These are phyloP conservation scores for Colletotrichum sp. DNA, from an alignment of 2,329 filamentous ascomycete species.

Conservation along the genomic window DNA sequence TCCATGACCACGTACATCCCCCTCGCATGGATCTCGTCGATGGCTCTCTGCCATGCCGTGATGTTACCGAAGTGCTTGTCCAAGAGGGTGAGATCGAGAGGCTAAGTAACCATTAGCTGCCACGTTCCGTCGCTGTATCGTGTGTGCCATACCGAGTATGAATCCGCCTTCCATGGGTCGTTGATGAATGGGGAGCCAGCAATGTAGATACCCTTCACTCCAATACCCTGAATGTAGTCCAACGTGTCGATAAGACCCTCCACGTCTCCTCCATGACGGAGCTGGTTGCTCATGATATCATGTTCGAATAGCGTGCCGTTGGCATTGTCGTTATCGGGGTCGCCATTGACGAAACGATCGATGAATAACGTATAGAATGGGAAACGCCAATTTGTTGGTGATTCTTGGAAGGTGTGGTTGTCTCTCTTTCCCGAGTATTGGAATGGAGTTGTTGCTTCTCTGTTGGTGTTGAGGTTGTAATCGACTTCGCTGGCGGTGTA, in stretches of 20 bases:
- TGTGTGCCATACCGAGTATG: slow-evolving; percentile 45
- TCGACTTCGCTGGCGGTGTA: slow-evolving; percentile 37
- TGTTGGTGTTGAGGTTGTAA: slow-evolving; percentile 67
- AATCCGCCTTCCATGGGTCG: slow-evolving; percentile 66
- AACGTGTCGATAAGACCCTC: slow-evolving; percentile 62
- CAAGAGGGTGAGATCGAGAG: slow-evolving; percentile 66
- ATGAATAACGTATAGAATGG: slow-evolving; percentile 70
- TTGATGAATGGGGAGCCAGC: slow-evolving; percentile 70
- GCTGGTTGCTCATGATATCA: slow-evolving; percentile 64
- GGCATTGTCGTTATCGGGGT: slow-evolving; percentile 67
- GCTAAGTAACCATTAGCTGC: slow-evolving; percentile 30
- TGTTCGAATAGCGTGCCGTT: slow-evolving; percentile 67
- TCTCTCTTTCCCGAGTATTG: slow-evolving; percentile 64
- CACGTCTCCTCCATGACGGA: slow-evolving; percentile 68
- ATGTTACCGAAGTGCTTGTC: slow-evolving; percentile 68
- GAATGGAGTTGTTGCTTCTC: slow-evolving; percentile 56
- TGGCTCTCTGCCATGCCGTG: slow-evolving; percentile 59
- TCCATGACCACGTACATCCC: slow-evolving; percentile 72
- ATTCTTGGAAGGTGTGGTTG: slow-evolving; percentile 56
- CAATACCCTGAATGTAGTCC: slow-evolving; percentile 70
- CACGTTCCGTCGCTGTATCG: not conserved
- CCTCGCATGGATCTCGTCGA: slow-evolving; percentile 64
- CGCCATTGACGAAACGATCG: slow-evolving; percentile 69
- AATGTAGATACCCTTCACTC: slow-evolving; percentile 67
- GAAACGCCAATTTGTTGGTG: slow-evolving; percentile 68